phyloP scores from a whole-genome alignment of 2,329 filamentous ascomycete genomes.

The Curvularia sp. region DNA sequence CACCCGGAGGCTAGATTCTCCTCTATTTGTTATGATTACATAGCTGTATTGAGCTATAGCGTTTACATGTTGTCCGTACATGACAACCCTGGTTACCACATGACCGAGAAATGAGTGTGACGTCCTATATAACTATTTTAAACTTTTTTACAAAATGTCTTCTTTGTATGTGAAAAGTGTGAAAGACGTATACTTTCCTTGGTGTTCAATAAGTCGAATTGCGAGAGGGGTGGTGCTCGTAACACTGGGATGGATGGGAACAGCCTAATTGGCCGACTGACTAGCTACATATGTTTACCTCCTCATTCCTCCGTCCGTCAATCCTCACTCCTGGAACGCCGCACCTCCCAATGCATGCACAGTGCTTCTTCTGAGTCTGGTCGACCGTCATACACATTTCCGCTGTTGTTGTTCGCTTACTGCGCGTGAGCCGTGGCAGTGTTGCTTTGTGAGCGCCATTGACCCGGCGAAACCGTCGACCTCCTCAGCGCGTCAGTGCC shows the following conservation, averaged over 20 bases:
- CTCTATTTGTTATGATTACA: conserved; percentile 11
- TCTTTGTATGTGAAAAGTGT: background rate
- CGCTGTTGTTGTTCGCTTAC: conserved; percentile 23
- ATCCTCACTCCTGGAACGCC: conserved; percentile 30
- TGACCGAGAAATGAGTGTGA: background rate
- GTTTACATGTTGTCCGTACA: conserved; percentile 7
- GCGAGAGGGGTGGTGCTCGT: conserved; percentile 45
- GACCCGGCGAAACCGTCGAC: conserved; percentile 30
- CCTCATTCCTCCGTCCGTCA: conserved; percentile 38
- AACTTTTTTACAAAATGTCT: background rate
- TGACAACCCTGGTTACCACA: background rate
- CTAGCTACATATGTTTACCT: conserved; percentile 50
- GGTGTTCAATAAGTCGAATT: conserved; percentile 26
- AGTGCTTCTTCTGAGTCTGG: conserved; percentile 31
- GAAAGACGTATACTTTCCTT: background rate
- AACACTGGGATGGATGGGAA: conserved; percentile 40
- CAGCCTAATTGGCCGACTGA: conserved; percentile 49
- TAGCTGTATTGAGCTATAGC: conserved; percentile 11
- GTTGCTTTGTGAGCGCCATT: conserved; percentile 38
- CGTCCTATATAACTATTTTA: background rate
- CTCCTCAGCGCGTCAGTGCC: conserved; percentile 46
- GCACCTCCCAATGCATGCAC: conserved; percentile 38
- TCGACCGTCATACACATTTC: conserved; percentile 24
- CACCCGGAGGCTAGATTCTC: background rate
- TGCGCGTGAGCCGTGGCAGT: conserved; percentile 46